phyloP scores from a whole-genome alignment of 257 asterid genomes.

The Nicotiana tomentosiformis region DNA sequence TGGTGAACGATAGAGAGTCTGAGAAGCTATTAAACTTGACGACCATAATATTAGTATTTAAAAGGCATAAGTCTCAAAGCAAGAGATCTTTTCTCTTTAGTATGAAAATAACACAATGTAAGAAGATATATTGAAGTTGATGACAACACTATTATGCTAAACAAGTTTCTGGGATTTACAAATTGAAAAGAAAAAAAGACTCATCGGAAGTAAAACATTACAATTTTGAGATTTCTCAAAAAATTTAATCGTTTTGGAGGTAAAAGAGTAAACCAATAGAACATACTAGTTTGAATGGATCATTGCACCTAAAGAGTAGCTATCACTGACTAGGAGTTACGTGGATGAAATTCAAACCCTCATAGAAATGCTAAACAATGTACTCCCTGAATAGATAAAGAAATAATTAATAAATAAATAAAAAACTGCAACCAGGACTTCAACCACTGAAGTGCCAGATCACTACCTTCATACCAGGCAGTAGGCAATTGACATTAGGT shows the following conservation, averaged over 20 bases:
- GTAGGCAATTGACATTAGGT: background rate
- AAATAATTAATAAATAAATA: background rate
- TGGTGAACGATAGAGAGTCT: slow-evolving; percentile 17
- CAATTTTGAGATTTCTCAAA: background rate
- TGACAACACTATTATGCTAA: background rate
- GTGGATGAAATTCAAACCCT: background rate
- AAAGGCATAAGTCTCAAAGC: background rate
- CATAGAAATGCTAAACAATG: background rate
- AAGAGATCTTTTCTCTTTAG: background rate
- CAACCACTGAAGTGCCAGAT: background rate
- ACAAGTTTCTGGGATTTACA: background rate
- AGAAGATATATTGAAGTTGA: background rate
- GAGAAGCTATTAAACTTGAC: background rate
- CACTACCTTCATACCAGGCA: background rate
- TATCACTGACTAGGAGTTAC: background rate
- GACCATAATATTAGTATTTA: background rate
- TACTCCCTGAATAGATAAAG: background rate
- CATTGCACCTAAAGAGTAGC: background rate
- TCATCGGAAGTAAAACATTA: background rate
- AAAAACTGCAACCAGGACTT: background rate
- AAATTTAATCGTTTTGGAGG: slow-evolving; percentile 16
- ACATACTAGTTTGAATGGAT: background rate
- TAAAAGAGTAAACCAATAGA: background rate
- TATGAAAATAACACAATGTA: background rate
- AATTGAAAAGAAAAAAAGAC: background rate